phyloP scores from a whole-genome alignment of 768 basidiomycete species.

The Tremella yokohamensis region DNA sequence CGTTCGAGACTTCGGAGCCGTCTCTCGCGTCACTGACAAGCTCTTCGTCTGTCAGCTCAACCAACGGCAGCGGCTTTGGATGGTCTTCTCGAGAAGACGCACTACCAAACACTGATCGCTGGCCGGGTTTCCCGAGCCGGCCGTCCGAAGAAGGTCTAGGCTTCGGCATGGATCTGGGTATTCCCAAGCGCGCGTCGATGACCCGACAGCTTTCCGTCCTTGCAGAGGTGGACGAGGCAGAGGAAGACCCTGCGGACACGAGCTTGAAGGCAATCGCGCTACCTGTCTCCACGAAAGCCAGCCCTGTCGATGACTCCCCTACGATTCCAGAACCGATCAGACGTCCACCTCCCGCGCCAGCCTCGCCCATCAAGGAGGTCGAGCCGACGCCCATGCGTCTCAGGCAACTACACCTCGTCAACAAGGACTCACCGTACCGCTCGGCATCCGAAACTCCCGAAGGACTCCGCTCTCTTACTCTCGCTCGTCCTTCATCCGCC shows the following conservation, averaged over 20 bases:
- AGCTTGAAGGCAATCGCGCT: background rate
- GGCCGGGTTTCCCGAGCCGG: constrained; percentile 13
- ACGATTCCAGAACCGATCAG: background rate
- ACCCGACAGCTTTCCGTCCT: constrained; percentile 30
- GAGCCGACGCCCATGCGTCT: constrained; percentile 16
- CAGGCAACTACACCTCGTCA: constrained; percentile 22
- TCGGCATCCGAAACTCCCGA: constrained; percentile 11
- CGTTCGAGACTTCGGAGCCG: background rate
- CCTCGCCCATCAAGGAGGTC: background rate
- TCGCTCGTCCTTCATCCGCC: constrained; percentile 20
- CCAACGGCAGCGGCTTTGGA: constrained; percentile 10
- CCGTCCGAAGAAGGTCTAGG: constrained; percentile 32
- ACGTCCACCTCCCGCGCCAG: background rate
- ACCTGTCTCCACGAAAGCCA: background rate
- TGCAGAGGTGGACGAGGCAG: constrained; percentile 42
- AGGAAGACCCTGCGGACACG: constrained; percentile 26
- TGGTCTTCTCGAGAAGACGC: constrained; percentile 23
- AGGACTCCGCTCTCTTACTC: constrained; percentile 23
- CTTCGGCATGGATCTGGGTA: constrained; percentile 21
- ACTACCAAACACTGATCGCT: constrained; percentile 18
- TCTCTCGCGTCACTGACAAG: constrained; percentile 7
- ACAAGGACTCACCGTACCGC: constrained; percentile 1
- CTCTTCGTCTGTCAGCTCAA: constrained; percentile 5
- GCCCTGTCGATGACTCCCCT: constrained; percentile 7
- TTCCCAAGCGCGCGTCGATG: constrained; percentile 28